These are phyloP conservation scores for Nicotiana obtusifolia DNA, from an alignment of 257 asterid species.

Conservation along the genomic window DNA sequence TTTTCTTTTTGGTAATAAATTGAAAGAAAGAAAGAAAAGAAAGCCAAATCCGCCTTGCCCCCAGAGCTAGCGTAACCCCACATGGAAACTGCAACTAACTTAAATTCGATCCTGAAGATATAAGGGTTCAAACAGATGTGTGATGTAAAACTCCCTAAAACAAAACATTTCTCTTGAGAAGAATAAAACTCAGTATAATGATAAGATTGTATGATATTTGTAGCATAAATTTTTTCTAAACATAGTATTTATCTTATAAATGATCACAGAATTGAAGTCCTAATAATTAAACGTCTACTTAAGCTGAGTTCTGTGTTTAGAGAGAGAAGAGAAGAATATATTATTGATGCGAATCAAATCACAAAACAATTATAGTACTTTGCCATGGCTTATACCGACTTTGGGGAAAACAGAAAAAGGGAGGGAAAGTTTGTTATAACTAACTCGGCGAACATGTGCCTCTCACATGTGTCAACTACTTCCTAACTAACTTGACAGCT, in stretches of 20 bases:
- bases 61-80: background rate
- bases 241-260: background rate
- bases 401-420: too few relatives aligned
- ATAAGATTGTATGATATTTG: background rate
- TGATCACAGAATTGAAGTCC: background rate
- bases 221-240: background rate
- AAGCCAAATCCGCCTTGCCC: background rate
- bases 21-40: background rate
- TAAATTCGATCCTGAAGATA: background rate
- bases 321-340: too few relatives aligned
- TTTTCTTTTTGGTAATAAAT: too few relatives aligned
- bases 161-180: background rate
- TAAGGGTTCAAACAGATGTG: background rate
- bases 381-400: too few relatives aligned
- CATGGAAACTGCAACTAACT: background rate
- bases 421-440: too few relatives aligned
- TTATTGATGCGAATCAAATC: too few relatives aligned
- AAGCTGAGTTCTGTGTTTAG: too few relatives aligned
- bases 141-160: background rate
- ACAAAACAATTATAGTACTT: too few relatives aligned
- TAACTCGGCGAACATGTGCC: too few relatives aligned
- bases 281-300: background rate
- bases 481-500: too few relatives aligned
- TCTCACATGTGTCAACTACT: too few relatives aligned
- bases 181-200: background rate